Evolutionary conservation across 176 grass and related monocot species (phyloP), one percentile per base, ranked within the genome.

Genomic region (Paspalum vaginatum): DNA sequence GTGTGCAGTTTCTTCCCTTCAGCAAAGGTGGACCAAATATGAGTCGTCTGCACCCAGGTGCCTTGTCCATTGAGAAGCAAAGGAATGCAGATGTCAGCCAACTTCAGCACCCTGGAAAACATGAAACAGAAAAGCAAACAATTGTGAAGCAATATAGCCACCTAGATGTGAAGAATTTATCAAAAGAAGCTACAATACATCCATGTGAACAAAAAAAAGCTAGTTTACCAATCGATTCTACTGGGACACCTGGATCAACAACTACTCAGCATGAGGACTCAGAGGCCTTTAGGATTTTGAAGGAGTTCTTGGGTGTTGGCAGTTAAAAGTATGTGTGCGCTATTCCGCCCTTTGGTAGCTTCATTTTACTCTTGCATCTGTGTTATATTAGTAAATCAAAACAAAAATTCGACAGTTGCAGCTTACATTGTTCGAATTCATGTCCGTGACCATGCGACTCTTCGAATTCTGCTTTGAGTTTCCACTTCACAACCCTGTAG

Each of bases 271-370:
- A 37, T 77, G 87, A 92, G 79, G 72, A 87, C 53, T 93, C 86
- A 82, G 92, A 93, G 60, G 90, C 95, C 40, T 91, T 88, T 74
- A 92, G 85, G 76, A 94, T 92, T 88, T 89, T 94, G 46, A 87
- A 93, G 69, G 95, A 94, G 69, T 98, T 94, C 81, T 86, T 98
- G 85, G 68, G 85, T 83, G 54, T 62, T 86, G 73, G 78, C 78
- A 85, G 44, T 77, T 89, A 89, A 47, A 85, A 81, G 57, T 89
- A 70, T 72, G 72, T 72, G 63, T 52, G 70, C 42, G 74, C 21
- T 85, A 73, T 80, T 70, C 39, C 66, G 39, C 55, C 68, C 61
- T 83, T 64, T 38, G 24, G 42, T 77, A 50, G 57, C 49, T 26
- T 5, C 60, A 84, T 76, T 42, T 43, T 55, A 46, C 24, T 20